These are phyloP conservation scores for Backusella macrospora DNA, from an alignment of 192 early-diverging fungal genomes.

Conservation along the genomic window DNA sequence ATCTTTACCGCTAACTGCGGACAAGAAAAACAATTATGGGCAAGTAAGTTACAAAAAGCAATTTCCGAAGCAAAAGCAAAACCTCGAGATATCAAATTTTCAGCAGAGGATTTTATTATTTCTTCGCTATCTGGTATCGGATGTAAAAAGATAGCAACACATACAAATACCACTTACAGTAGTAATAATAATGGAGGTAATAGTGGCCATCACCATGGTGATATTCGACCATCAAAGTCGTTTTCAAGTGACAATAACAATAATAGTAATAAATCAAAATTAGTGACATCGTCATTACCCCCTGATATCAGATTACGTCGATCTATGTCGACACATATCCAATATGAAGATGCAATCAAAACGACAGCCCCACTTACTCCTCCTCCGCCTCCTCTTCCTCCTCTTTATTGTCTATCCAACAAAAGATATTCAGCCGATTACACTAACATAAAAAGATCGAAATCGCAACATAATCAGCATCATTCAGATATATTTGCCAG, in stretches of 20 bases:
- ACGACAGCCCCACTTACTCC: not conserved
- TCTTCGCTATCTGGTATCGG: constrained; percentile 27
- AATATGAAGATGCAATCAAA: constrained; percentile 1
- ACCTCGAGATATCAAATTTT: not conserved
- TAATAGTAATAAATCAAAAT: not conserved
- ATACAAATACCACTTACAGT: constrained; percentile 18
- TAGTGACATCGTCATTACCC: not conserved
- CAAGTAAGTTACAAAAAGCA: constrained; percentile 46
- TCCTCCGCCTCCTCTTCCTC: not conserved
- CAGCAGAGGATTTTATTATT: constrained; percentile 24
- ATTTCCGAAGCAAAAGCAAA: constrained; percentile 32
- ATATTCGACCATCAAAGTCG: not conserved
- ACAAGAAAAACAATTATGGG: constrained; percentile 60
- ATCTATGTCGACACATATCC: not conserved
- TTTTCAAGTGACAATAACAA: not conserved
- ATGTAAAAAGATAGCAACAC: not conserved
- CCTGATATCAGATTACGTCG: not conserved
- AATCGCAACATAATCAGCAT: not conserved
- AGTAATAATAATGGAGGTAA: not conserved
- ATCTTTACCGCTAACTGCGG: constrained; percentile 54
- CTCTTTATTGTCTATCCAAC: not conserved
- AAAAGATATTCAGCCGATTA: constrained; percentile 28
- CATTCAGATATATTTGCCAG: not conserved
- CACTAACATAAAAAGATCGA: constrained; percentile 11
- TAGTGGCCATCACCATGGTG: not conserved